Base-by-base conservation (phyloP, 1,284 basidiomycete genomes). In the Singerocomus inundabilis region DNA sequence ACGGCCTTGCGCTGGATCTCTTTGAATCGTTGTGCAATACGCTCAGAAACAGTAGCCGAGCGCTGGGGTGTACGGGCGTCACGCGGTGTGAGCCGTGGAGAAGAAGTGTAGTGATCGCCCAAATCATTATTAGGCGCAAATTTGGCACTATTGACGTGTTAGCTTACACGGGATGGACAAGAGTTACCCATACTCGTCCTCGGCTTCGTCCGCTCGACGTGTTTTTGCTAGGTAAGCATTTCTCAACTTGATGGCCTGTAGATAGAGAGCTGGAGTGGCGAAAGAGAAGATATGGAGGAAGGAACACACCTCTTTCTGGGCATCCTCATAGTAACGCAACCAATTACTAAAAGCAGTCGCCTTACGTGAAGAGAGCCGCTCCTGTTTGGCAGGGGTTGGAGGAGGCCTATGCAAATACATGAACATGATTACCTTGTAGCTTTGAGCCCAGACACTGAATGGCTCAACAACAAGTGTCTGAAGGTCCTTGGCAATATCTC, bases 181-280 rank as follows among this genome's bases (percentile, higher is more conserved):
- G 43, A 40, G 38, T 16, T 30, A 32, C 16, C 73, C 88, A 63
- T 70, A 94, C 91, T 94, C 91, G 66, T 95, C 92, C 63, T 93
- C 91, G 26, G 87, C 85, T 64, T 95, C 92, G 57, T 95, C 92
- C 4, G 91, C 91, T 32, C 80, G 78, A 45, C 89, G 80, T 1
- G 80, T 84, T 70, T 93, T 94, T 29, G 75, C 70, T n/a, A 90
- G 66, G 61, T 94, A 94, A 40, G 80, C 74, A 49, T 85, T 79
- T 69, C 88, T 91, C 50, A 92, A 70, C 67, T 86, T 85, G 31
- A 73, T 66, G 15, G 88, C 72, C 78, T 80, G 51, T 31, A 42
- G 72, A 49, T 24, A 42, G 16, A 39, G 31, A 36, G 54, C 26
- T 59, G 16, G 31, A 43, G 33, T 9, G 15, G 12, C 18, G 18